Conservation (phyloP, 2,329 filamentous ascomycete species). For the Metarhizium sp. region DNA sequence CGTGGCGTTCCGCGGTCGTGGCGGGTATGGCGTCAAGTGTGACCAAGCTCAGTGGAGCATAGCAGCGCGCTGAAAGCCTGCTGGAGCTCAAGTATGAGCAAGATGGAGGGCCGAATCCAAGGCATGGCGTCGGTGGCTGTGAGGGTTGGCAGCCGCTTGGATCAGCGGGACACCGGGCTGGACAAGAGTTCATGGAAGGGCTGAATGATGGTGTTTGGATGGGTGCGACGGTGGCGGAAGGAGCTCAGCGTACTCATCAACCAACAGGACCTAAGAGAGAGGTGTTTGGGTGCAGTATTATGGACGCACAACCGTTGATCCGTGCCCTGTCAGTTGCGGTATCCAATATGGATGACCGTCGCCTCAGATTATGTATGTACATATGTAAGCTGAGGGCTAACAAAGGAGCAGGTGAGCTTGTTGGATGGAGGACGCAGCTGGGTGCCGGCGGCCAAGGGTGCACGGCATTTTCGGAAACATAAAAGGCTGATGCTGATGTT, state of each 20-base stretch:
- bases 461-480: conserved; percentile 2
- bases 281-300: neutral
- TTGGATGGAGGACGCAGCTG: neutral
- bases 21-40: conserved; percentile 11
- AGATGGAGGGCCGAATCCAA: neutral
- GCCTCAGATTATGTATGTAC: neutral
- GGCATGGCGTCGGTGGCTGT: conserved; percentile 8
- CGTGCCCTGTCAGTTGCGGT: neutral
- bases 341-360: neutral
- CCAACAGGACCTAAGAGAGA: conserved; percentile 1
- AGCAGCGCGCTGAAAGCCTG: conserved; percentile 1
- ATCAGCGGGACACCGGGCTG: neutral
- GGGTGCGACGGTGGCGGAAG: conserved; percentile 13
- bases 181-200: conserved; percentile 1
- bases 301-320: neutral
- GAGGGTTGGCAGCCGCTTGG: conserved; percentile 4
- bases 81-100: neutral
- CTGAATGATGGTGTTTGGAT: conserved; percentile 8
- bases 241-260: neutral
- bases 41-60: conserved; percentile 2
- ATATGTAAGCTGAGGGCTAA: neutral
- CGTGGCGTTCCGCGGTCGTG: conserved; percentile 5
- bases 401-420: neutral
- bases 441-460: neutral
- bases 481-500: neutral